These are phyloP conservation scores for Hypomontagnella monticulosa DNA, from an alignment of 495 filamentous ascomycete genomes.

Conservation along the genomic window DNA sequence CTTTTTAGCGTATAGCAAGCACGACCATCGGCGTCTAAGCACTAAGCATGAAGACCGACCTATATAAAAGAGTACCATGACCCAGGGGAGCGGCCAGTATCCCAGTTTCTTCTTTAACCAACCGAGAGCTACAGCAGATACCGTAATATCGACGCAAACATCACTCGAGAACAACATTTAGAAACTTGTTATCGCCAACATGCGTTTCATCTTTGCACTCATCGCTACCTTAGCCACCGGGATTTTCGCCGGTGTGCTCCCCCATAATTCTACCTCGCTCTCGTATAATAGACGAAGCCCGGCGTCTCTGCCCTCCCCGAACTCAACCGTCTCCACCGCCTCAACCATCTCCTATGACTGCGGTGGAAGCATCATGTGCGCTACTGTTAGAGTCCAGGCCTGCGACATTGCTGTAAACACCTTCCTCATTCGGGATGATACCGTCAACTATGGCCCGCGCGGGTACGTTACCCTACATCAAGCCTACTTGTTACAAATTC, in stretches of 20 bases:
- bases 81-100: not conserved
- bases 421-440: constrained; percentile 19
- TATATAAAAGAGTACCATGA: not conserved
- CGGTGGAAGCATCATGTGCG: constrained; percentile 33
- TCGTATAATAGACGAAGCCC: not conserved
- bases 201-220: constrained; percentile 12
- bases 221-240: not conserved
- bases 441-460: constrained; percentile 19
- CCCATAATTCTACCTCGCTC: not conserved
- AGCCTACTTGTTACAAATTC: not conserved
- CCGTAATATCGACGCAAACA: not conserved
- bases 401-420: constrained; percentile 21
- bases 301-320: too few relatives aligned
- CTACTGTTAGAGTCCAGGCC: constrained; percentile 5
- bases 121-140: too few relatives aligned
- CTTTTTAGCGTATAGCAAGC: too few relatives aligned
- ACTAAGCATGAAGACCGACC: not conserved
- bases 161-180: not conserved
- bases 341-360: constrained; percentile 20
- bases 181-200: constrained; percentile 7
- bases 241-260: not conserved
- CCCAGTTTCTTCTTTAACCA: not conserved
- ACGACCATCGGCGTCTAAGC: not conserved
- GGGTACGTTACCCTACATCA: constrained; percentile 9
- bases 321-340: not conserved